A percentile compares a stretch with the other conserved stretches of the same genome.
These are phyloP conservation scores for Liriodendron chinense DNA, from an alignment of 164 flowering plant species.

Conservation along the genomic window DNA sequence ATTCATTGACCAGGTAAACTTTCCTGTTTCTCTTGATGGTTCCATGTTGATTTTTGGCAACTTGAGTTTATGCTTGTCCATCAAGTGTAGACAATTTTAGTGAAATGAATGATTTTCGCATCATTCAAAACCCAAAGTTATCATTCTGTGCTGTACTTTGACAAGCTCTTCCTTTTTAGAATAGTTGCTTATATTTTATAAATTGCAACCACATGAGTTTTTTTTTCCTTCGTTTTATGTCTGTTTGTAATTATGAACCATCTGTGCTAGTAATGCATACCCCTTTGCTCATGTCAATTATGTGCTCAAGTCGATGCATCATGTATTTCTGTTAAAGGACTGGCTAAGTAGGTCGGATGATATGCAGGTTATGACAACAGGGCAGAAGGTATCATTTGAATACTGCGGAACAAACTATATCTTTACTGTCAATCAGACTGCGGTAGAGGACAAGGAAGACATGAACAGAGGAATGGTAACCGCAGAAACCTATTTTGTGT, in stretches of 20 bases:
- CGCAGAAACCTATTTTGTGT: slow-evolving; percentile 72
- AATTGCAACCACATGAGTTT: neutral
- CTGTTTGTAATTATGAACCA: neutral
- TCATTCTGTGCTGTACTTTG: neutral
- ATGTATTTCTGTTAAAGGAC: neutral
- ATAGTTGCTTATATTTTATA: neutral
- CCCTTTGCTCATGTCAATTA: neutral
- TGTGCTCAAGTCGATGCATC: neutral
- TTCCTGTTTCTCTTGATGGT: neutral
- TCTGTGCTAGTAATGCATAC: neutral
- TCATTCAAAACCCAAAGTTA: neutral
- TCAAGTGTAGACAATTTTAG: no score
- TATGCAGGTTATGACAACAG: slow-evolving; percentile 84
- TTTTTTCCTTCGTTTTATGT: neutral
- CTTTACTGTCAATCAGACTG: slow-evolving; percentile 78
- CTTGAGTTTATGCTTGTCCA: neutral
- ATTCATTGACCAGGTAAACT: slow-evolving; percentile 51
- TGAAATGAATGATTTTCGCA: no score
- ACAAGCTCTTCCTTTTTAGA: neutral
- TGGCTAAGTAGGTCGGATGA: neutral
- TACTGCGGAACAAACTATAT: slow-evolving; percentile 74
- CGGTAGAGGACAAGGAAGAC: slow-evolving; percentile 57
- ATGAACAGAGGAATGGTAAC: slow-evolving; percentile 85
- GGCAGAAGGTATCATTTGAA: slow-evolving; percentile 87
- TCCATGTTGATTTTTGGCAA: neutral